phyloP scores from a whole-genome alignment of 2,329 filamentous ascomycete species.

The Trichothecium sympodiale region DNA sequence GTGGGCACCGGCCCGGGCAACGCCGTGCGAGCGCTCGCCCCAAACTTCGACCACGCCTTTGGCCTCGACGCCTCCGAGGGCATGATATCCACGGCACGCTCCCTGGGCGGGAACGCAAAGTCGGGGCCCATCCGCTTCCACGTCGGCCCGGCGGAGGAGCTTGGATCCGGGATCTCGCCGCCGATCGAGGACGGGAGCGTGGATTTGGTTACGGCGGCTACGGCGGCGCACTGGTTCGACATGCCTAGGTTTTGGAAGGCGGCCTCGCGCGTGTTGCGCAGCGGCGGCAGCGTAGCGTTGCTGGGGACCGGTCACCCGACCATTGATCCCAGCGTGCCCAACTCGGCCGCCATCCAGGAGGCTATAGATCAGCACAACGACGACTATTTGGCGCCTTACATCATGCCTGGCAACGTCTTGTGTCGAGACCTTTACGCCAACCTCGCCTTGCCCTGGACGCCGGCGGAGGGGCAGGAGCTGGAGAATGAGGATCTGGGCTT shows the following conservation, averaged over 20 bases:
- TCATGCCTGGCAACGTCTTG: background rate
- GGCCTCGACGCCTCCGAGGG: conserved; percentile 11
- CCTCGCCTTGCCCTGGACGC: conserved; percentile 1
- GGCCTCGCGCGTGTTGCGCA: conserved; percentile 34
- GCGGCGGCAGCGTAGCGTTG: conserved; percentile 42
- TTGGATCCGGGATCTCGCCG: conserved; percentile 21
- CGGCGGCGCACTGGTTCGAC: conserved; percentile 48
- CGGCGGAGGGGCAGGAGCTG: conserved; percentile 12
- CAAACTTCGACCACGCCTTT: too few relatives aligned
- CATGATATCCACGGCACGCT: conserved; percentile 29
- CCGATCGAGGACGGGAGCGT: conserved; percentile 23
- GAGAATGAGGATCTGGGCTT: conserved; percentile 21
- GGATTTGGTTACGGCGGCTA: conserved; percentile 39
- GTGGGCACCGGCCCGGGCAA: conserved; percentile 47
- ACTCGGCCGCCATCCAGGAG: conserved; percentile 15
- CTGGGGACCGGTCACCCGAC: conserved; percentile 27
- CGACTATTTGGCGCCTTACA: too few relatives aligned
- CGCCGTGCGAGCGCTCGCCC: conserved; percentile 31
- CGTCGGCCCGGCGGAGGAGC: conserved; percentile 30
- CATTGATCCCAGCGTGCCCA: conserved; percentile 22
- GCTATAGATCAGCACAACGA: background rate
- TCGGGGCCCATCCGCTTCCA: conserved; percentile 26
- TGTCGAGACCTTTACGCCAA: too few relatives aligned
- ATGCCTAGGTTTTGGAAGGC: conserved; percentile 36
- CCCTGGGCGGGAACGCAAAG: conserved; percentile 17